These are phyloP conservation scores for Phytophthora tentaculata DNA, from an alignment of 352 stramenopile species.

Conservation along the genomic window DNA sequence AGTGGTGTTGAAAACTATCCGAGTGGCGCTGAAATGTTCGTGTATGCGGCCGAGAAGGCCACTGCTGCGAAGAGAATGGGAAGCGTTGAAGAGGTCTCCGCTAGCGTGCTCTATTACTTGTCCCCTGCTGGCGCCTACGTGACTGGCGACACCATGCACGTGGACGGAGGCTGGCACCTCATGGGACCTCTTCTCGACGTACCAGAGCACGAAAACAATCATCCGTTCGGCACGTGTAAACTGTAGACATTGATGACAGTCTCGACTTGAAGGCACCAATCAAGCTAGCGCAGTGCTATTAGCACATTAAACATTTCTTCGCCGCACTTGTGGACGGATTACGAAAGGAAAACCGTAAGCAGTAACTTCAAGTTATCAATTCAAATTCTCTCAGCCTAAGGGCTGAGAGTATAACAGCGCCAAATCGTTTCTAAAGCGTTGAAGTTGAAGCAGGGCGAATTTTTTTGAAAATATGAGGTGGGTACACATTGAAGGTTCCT, in stretches of 20 bases:
- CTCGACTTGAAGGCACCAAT: no score
- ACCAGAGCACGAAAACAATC: slow-evolving; percentile 77
- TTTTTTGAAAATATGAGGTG: no score
- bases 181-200: slow-evolving; percentile 76
- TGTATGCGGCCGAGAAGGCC: slow-evolving; percentile 72
- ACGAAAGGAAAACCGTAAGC: neutral
- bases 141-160: slow-evolving; percentile 86
- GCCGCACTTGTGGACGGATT: neutral
- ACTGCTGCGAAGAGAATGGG: slow-evolving; percentile 87
- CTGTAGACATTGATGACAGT: slow-evolving; percentile 32
- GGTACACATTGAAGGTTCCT: no score
- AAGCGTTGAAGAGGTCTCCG: slow-evolving; percentile 91
- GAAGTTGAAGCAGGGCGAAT: no score
- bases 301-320: no score
- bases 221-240: slow-evolving; percentile 79
- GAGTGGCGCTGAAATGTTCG: slow-evolving; percentile 79
- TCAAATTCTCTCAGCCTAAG: no score
- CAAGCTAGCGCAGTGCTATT: no score
- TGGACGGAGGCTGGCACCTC: slow-evolving; percentile 89
- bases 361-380: slow-evolving; percentile 30
- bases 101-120: slow-evolving; percentile 89
- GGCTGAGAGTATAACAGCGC: neutral
- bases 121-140: slow-evolving; percentile 90
- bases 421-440: no score
- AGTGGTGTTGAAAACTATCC: slow-evolving; percentile 88